Evolutionary conservation across 129 eudicot species (phyloP), one percentile per base, ranked within the genome.

Genomic region (Centrapalus pauciflorus): DNA sequence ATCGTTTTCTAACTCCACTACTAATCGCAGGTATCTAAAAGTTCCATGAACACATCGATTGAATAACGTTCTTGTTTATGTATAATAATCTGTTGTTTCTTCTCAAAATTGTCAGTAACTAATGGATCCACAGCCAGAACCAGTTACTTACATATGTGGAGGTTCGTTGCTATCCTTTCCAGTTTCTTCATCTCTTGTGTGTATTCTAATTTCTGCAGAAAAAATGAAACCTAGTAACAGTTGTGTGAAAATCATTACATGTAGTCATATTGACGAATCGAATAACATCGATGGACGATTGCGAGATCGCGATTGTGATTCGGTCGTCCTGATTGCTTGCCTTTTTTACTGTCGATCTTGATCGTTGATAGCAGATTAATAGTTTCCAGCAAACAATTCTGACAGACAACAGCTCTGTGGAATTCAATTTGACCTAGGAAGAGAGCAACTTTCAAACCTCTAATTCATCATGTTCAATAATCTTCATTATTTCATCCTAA

Each of bases 111-210:
- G 34, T 48, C 41, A 56, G 72, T 55, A 30, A 21, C 40, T 61
- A 32, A 89, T 89, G 96, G 96, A 89, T 79, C 82, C 89, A 32
- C 89, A 74, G 34, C 92, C 89, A 0, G 97, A 90, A 52, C 91
- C 95, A 10, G 97, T 90, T 20, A 82, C 80, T 65, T 90, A 82
- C 79, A 84, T 90, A 45, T 90, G 97, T 43, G 97, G 97, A 75
- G 97, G 97, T 90, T 9, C 5, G 77, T 46, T 7, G n/a, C 33
- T 61, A 28, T 64, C 45, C 3, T 41, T 8, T 32, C 1, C 17
- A n/a, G n/a, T n/a, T n/a, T n/a, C n/a, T n/a, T 20, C 32, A 12
- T 55, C 5, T 65, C 27, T 46, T 8, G 0, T 10, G 2, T 43
- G 3, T n/a, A 34, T 26, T 28, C 5, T 46, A 48, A 46, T 50